These are phyloP conservation scores for Glomus cerebriforme DNA, from an alignment of 192 early-diverging fungal species.

Conservation along the genomic window DNA sequence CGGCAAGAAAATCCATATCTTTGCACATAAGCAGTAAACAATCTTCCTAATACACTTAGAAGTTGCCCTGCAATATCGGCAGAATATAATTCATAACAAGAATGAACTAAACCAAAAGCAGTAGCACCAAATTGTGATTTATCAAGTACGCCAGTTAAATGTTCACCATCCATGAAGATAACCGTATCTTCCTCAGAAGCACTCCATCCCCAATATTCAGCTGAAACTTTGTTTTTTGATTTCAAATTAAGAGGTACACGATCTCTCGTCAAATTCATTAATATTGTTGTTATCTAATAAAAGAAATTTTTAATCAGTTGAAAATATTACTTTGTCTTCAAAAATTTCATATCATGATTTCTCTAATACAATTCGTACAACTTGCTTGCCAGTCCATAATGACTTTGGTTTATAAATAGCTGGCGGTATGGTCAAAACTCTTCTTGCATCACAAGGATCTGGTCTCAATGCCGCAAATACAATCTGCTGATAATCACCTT, in stretches of 20 bases:
- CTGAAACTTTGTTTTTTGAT: constrained; percentile 85
- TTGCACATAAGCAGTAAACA: constrained; percentile 91
- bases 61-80: constrained; percentile 85
- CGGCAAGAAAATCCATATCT: constrained; percentile 92
- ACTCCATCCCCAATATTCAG: constrained; percentile 80
- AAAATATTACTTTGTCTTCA: background rate
- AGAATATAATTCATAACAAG: constrained; percentile 94
- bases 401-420: constrained; percentile 83
- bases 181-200: constrained; percentile 85
- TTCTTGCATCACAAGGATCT: constrained; percentile 61
- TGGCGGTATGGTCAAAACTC: constrained; percentile 83
- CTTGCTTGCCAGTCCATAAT: constrained; percentile 98
- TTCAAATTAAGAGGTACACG: constrained; percentile 80
- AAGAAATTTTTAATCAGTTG: constrained; percentile 3
- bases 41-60: constrained; percentile 84
- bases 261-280: constrained; percentile 86
- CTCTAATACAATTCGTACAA: constrained; percentile 47
- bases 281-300: constrained; percentile 76
- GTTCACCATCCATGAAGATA: constrained; percentile 83
- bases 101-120: constrained; percentile 91
- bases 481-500: constrained; percentile 92
- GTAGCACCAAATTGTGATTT: constrained; percentile 97
- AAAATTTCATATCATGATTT: background rate
- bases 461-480: constrained; percentile 87
- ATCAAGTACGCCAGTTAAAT: constrained; percentile 92